Evolutionary conservation across 768 basidiomycete species (phyloP).

Genomic region (Mycena latifolia): DNA sequence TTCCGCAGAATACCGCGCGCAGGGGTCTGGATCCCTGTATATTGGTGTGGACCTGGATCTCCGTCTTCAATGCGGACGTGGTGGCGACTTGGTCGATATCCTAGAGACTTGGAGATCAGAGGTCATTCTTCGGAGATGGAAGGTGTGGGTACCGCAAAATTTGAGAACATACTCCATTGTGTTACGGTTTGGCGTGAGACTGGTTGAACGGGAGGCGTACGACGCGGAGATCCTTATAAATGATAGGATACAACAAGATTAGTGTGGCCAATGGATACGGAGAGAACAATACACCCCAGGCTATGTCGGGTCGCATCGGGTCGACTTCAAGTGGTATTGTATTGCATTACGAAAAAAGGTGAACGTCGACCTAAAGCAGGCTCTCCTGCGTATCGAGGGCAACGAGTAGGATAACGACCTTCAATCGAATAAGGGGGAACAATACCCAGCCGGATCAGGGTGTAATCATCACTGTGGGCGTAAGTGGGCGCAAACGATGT

Average conservation of each 20-base stretch:
- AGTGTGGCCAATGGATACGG: constrained; percentile 16
- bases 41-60: constrained; percentile 1
- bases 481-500: neutral
- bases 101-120: neutral
- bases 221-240: constrained; percentile 1
- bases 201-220: neutral
- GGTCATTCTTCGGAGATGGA: neutral
- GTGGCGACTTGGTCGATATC: neutral
- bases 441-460: neutral
- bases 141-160: neutral
- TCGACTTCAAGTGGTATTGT: neutral
- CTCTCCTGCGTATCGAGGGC: neutral
- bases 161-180: neutral
- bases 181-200: neutral
- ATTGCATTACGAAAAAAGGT: neutral
- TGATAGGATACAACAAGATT: neutral
- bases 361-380: too few relatives aligned
- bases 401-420: neutral
- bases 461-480: constrained; percentile 4
- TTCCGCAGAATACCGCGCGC: neutral
- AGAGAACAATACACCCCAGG: constrained; percentile 2
- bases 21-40: neutral
- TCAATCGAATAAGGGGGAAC: neutral
- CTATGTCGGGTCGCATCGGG: neutral
- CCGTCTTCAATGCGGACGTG: constrained; percentile 1